These are phyloP conservation scores for Blastocystis sp. DNA, from an alignment of 352 stramenopile genomes.

Conservation along the genomic window DNA sequence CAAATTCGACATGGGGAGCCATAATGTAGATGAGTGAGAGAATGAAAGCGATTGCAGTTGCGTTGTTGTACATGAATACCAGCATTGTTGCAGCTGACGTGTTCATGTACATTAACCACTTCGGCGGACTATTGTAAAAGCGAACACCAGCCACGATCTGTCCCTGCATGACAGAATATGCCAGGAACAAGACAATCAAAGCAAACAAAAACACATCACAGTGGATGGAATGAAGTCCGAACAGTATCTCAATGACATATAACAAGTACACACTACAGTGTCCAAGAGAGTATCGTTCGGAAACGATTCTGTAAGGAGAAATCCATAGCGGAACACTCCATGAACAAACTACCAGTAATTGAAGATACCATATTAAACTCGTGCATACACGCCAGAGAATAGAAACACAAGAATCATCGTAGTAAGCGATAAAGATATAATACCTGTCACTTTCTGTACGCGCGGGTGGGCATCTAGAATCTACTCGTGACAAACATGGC, in stretches of 20 bases:
- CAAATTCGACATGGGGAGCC: background rate
- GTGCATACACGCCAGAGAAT: background rate
- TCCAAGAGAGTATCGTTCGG: background rate
- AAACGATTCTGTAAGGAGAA: background rate
- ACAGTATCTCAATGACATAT: background rate
- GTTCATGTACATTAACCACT: constrained; percentile 11
- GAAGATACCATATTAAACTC: background rate
- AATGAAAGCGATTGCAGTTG: background rate
- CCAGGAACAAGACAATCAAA: constrained; percentile 6
- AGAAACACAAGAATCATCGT: background rate
- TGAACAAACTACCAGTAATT: background rate
- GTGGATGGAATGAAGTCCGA: background rate
- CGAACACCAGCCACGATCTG: constrained; percentile 12
- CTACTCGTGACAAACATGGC: background rate
- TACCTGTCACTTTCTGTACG: background rate
- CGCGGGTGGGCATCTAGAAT: background rate
- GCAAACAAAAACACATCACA: background rate
- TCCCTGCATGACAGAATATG: background rate
- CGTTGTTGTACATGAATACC: constrained; percentile 7
- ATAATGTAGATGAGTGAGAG: constrained; percentile 40
- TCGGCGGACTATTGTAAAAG: background rate
- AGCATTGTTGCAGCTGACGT: constrained; percentile 35
- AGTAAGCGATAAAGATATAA: background rate
- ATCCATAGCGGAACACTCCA: background rate
- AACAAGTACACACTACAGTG: background rate